These are phyloP conservation scores for Echeveria elegans DNA, from an alignment of 164 flowering plant species.

Conservation along the genomic window DNA sequence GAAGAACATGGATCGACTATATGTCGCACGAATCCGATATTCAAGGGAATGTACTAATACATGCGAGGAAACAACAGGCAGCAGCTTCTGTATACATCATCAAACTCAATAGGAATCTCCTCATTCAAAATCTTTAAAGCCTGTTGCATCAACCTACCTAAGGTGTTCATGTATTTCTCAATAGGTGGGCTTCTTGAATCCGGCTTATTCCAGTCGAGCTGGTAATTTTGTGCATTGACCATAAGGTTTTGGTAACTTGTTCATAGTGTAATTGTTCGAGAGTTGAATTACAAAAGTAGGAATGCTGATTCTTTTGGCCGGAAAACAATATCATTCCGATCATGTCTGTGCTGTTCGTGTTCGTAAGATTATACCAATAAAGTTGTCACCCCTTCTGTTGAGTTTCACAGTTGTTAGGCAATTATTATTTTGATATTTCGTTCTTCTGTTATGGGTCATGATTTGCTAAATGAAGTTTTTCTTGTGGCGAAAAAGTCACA, in stretches of 20 bases:
- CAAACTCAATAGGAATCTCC: not conserved
- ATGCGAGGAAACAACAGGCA: not conserved
- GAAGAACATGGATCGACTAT: conserved; percentile 98
- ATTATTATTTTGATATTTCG: not conserved
- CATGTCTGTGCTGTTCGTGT: not conserved
- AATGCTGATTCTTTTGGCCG: not conserved
- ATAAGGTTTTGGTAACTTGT: not conserved
- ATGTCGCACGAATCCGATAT: conserved; percentile 93
- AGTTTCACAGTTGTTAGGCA: no score
- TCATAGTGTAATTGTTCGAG: not conserved
- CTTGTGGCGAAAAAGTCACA: not conserved
- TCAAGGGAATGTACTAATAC: conserved; percentile 87
- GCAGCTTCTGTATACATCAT: not conserved
- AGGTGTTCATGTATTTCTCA: not conserved
- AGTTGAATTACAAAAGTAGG: not conserved
- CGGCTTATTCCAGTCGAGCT: not conserved
- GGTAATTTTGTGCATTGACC: not conserved
- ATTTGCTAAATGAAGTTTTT: no score
- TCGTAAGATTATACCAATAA: not conserved
- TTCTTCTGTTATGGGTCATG: not conserved
- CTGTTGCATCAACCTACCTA: not conserved
- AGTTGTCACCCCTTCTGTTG: not conserved
- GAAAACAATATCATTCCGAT: not conserved
- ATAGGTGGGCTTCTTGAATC: not conserved
- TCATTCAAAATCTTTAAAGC: not conserved